phyloP scores from a whole-genome alignment of 768 basidiomycete species.

The Albatrellus ellisii region DNA sequence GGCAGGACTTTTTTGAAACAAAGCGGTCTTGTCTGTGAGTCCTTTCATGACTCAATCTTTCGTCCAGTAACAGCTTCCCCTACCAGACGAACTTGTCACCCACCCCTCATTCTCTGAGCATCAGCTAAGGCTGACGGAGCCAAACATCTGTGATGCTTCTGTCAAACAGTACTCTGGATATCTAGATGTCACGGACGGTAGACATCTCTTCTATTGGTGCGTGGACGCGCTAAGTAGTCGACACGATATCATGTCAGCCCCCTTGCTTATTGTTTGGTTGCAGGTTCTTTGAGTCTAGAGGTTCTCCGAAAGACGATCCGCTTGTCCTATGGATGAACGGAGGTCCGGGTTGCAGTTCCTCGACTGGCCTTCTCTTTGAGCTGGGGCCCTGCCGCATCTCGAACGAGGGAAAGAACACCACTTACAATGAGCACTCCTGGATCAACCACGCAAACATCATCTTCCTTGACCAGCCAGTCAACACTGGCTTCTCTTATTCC shows the following conservation, averaged over 20 bases:
- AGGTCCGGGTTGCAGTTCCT: conserved; percentile 31
- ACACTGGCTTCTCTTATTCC: conserved; percentile 84
- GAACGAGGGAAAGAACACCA: conserved; percentile 40
- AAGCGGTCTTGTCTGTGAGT: conserved; percentile 58
- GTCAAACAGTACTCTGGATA: conserved; percentile 45
- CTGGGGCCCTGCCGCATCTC: conserved; percentile 12
- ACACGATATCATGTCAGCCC: neutral
- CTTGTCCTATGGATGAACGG: conserved; percentile 89
- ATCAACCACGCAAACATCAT: conserved; percentile 67
- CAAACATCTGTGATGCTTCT: conserved; percentile 34
- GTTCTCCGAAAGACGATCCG: conserved; percentile 61
- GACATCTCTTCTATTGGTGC: conserved; percentile 50
- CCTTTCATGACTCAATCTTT: neutral
- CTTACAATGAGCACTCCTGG: conserved; percentile 75
- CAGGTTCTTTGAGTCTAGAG: conserved; percentile 85
- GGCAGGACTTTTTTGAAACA: conserved; percentile 59
- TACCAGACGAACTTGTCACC: conserved; percentile 27
- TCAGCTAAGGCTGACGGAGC: conserved; percentile 26
- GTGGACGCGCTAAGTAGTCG: neutral
- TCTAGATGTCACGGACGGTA: conserved; percentile 39
- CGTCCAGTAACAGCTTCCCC: neutral
- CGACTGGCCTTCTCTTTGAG: conserved; percentile 13
- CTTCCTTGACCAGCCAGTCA: conserved; percentile 71
- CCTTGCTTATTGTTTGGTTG: neutral
- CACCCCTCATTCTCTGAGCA: conserved; percentile 25